Percentiles rank a stretch among this genome's conserved stretches.
phyloP scores from a whole-genome alignment of 805 yeast species.

The Candida corydali region DNA sequence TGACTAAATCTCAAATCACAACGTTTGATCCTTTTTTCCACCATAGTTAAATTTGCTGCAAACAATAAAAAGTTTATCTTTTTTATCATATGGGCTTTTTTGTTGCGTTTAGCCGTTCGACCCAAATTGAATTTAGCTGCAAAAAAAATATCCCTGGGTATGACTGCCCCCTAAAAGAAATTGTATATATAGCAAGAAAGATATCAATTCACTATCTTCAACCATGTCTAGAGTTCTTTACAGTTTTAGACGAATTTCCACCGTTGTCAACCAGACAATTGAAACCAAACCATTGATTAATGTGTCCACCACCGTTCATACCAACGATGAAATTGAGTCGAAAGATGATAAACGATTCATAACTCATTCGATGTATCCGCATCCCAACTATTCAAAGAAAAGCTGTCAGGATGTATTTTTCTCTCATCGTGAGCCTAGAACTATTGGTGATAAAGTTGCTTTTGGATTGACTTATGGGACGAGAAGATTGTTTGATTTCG shows the following conservation, averaged over 20 bases:
- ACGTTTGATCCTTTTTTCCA: constrained; percentile 5
- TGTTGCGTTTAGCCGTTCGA: constrained; percentile 5
- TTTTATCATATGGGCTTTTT: not conserved
- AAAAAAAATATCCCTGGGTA: constrained; percentile 4
- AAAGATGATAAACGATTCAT: constrained; percentile 31
- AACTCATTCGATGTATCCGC: constrained; percentile 39
- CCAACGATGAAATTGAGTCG: constrained; percentile 17
- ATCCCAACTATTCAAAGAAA: constrained; percentile 26
- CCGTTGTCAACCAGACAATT: constrained; percentile 1
- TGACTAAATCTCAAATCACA: not conserved
- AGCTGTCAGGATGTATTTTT: constrained; percentile 37
- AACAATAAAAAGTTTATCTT: constrained; percentile 1
- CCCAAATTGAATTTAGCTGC: constrained; percentile 6
- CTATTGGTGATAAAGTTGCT: constrained; percentile 51
- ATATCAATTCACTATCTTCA: too few relatives aligned
- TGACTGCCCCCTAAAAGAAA: too few relatives aligned
- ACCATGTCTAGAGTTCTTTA: not conserved
- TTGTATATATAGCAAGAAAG: too few relatives aligned
- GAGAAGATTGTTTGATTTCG: constrained; percentile 52
- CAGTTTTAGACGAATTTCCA: not conserved
- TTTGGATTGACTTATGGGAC: constrained; percentile 39
- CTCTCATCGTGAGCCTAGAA: constrained; percentile 49
- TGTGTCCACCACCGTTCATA: constrained; percentile 23
- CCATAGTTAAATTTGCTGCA: not conserved
- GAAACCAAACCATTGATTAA: constrained; percentile 12